Evolutionary conservation across 2,329 filamentous ascomycete species (phyloP).

Genomic region (Penicillium sp.): DNA sequence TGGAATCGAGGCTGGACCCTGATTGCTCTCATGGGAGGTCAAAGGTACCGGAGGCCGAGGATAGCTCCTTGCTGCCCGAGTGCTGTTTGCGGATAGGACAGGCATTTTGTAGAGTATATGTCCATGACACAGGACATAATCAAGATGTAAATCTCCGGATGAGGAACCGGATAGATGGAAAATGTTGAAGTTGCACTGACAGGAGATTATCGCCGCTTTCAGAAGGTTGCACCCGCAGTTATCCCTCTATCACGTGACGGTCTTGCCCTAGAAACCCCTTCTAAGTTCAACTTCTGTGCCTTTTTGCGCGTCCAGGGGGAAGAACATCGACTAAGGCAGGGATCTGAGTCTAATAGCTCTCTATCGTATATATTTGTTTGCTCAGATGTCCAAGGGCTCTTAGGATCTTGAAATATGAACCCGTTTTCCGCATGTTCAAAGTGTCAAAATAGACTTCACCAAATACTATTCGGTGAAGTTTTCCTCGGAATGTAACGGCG

Average conservation of each 20-base stretch:
- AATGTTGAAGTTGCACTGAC: slow-evolving; percentile 19
- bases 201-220: slow-evolving; percentile 24
- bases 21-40: not conserved
- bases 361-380: not conserved
- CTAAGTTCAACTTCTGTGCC: not conserved
- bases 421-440: not conserved
- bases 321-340: not conserved
- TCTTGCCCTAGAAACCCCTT: slow-evolving; percentile 19
- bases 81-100: slow-evolving; percentile 28
- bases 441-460: not conserved
- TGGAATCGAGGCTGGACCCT: slow-evolving; percentile 8
- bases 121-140: slow-evolving; percentile 1
- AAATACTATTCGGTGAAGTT: not conserved
- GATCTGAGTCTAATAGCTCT: not conserved
- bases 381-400: not conserved
- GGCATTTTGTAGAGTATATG: not conserved
- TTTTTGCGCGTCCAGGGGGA: not conserved
- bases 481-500: slow-evolving; percentile 7
- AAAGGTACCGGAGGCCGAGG: slow-evolving; percentile 13
- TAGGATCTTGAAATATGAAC: not conserved
- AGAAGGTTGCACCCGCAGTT: slow-evolving; percentile 31
- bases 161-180: not conserved
- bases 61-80: slow-evolving; percentile 10
- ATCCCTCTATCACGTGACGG: slow-evolving; percentile 23
- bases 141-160: slow-evolving; percentile 4